Percentiles rank a stretch among this genome's conserved stretches.
phyloP scores from a whole-genome alignment of 2,329 filamentous ascomycete genomes.

The Aspergillus latus region DNA sequence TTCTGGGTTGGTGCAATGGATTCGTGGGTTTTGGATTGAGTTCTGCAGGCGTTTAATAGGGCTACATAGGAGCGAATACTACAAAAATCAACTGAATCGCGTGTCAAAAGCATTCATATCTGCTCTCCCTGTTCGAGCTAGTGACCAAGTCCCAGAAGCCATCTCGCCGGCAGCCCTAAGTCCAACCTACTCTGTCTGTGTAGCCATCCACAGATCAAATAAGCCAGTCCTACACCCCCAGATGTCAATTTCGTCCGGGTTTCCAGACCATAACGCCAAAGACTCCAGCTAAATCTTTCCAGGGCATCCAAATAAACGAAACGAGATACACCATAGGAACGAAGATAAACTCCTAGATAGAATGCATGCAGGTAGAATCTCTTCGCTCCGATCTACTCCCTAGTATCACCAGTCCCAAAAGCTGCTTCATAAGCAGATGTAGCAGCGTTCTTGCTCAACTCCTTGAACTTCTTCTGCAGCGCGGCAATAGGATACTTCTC shows the following conservation, averaged over 20 bases:
- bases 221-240: background rate
- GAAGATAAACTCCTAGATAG: background rate
- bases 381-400: background rate
- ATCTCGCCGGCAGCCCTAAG: no score
- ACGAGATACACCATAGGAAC: background rate
- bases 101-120: background rate
- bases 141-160: background rate
- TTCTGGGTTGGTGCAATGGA: background rate
- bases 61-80: background rate
- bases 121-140: background rate
- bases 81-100: background rate
- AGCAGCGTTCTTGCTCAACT: slow-evolving; percentile 30
- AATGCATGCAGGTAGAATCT: background rate
- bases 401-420: background rate
- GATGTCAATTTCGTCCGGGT: no score
- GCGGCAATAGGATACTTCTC: slow-evolving; percentile 33
- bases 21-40: background rate
- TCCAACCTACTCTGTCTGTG: no score
- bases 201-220: background rate
- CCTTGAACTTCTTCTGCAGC: slow-evolving; percentile 44
- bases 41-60: background rate
- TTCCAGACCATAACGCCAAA: background rate
- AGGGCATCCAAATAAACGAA: background rate
- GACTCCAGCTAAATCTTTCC: background rate
- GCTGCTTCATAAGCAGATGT: background rate